These are phyloP conservation scores for Usnea hakonensis DNA, from an alignment of 495 filamentous ascomycete genomes.

Conservation along the genomic window DNA sequence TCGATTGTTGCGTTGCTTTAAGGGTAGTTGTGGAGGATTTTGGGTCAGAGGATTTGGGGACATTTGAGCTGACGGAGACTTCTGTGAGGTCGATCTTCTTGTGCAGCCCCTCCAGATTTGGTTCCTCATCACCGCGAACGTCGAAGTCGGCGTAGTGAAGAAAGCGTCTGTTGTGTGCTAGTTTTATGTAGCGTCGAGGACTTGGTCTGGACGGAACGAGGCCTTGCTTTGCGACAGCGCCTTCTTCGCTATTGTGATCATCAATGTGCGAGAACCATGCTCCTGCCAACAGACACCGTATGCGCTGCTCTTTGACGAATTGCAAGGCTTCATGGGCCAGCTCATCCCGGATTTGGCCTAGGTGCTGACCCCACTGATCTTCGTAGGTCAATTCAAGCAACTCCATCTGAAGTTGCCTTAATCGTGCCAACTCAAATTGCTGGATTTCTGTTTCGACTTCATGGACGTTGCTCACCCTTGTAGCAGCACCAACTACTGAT, in stretches of 20 bases:
- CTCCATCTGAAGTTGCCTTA: constrained; percentile 92
- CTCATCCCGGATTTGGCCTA: constrained; percentile 86
- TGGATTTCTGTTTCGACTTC: constrained; percentile 84
- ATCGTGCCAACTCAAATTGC: constrained; percentile 66
- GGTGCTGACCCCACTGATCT: constrained; percentile 85
- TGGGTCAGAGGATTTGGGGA: constrained; percentile 52
- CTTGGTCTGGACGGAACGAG: constrained; percentile 32
- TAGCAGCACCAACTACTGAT: constrained; percentile 77
- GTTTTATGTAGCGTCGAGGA: constrained; percentile 72
- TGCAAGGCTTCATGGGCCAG: constrained; percentile 85
- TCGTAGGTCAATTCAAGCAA: constrained; percentile 85
- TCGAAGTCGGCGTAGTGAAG: constrained; percentile 91
- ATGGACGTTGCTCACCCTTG: constrained; percentile 74
- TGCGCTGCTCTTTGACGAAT: constrained; percentile 93
- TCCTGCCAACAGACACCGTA: constrained; percentile 82
- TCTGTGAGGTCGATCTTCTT: constrained; percentile 85
- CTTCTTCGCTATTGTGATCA: constrained; percentile 32
- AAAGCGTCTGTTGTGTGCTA: constrained; percentile 86
- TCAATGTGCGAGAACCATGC: constrained; percentile 73
- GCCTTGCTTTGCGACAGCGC: constrained; percentile 31
- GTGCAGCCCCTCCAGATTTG: constrained; percentile 62
- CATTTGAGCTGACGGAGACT: constrained; percentile 88
- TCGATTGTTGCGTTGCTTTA: constrained; percentile 36
- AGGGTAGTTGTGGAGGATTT: constrained; percentile 47
- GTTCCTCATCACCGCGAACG: constrained; percentile 51